Conservation (phyloP, 768 basidiomycete genomes). For the Pleurotus platypus region DNA sequence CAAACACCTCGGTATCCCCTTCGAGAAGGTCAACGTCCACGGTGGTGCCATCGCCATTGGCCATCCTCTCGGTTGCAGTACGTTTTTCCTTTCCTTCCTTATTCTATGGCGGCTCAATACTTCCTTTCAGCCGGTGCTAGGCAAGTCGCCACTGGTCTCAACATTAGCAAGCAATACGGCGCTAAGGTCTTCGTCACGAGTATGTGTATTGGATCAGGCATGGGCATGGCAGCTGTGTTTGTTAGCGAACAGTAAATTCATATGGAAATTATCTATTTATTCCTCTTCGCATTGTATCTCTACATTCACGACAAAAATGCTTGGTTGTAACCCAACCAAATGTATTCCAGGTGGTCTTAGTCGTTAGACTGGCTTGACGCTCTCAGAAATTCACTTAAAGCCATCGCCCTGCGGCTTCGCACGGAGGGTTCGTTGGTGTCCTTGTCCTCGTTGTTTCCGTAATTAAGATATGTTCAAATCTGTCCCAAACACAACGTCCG, state of each 20-base stretch:
- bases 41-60: slow-evolving; percentile 91
- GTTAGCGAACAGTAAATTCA: slow-evolving; percentile 68
- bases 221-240: slow-evolving; percentile 89
- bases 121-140: slow-evolving; percentile 64
- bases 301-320: too few species aligned
- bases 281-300: too few species aligned
- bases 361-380: too few species aligned
- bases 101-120: not conserved
- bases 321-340: too few species aligned
- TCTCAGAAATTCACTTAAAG: too few species aligned
- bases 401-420: too few species aligned
- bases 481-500: too few species aligned
- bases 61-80: slow-evolving; percentile 83
- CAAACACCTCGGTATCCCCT: slow-evolving; percentile 64
- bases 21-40: slow-evolving; percentile 78
- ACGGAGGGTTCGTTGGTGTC: too few species aligned
- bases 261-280: too few species aligned
- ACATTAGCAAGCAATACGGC: slow-evolving; percentile 74
- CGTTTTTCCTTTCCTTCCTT: slow-evolving; percentile 26
- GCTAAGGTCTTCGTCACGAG: slow-evolving; percentile 80
- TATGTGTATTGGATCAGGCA: slow-evolving; percentile 90
- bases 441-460: too few species aligned
- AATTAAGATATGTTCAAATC: too few species aligned
- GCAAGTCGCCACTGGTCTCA: slow-evolving; percentile 83
- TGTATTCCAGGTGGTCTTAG: too few species aligned